Evolutionary conservation across 768 basidiomycete genomes (phyloP), one percentile per base, ranked within the genome.

Genomic region (Trametopsis cervina): DNA sequence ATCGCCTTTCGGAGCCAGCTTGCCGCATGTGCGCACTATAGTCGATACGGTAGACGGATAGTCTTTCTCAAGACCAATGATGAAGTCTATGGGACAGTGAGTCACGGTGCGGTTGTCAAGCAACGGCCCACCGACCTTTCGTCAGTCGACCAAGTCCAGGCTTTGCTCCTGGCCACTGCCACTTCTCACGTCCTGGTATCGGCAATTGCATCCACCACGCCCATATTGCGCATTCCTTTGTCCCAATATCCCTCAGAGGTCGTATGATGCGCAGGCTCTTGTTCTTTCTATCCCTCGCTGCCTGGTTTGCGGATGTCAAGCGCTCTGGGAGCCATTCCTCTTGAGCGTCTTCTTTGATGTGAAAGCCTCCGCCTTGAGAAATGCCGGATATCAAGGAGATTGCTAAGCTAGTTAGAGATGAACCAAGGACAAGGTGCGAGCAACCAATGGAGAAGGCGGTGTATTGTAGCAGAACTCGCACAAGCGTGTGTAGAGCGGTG

Each of bases 11-110:
- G 89, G 80, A 7, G 80, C 73, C 22, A 92, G 64, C 63, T 92
- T 92, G 4, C 74, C 80, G 57, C 85, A 88, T 1, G 89, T 91
- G 27, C 85, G 77, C 20, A 80, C 80, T 42, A 92, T 85, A 0
- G 89, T 81, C 6, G 87, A 89, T 10, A 91, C 89, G 0, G 89
- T 92, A 0, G 89, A 88, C 3, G 89, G 89, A 61, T 85, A 92
- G 61, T 90, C 82, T 43, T 74, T 78, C 64, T 92, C 89, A 23
- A 92, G 60, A 2, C 87, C 83, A 17, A 84, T 65, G 48, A 92
- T 86, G 56, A 91, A 92, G 60, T 83, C 89, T 89, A 22, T n/a
- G 47, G 10, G 10, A 9, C 22, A 46, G 21, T n/a, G 13, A 29
- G 40, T 18, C 25, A 15, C 17, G 6, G 10, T 20, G 12, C 9